A percentile compares a stretch with the other conserved stretches of the same genome.
phyloP scores from a whole-genome alignment of 2,329 filamentous ascomycete genomes.

The Clarireedia monteithiana region DNA sequence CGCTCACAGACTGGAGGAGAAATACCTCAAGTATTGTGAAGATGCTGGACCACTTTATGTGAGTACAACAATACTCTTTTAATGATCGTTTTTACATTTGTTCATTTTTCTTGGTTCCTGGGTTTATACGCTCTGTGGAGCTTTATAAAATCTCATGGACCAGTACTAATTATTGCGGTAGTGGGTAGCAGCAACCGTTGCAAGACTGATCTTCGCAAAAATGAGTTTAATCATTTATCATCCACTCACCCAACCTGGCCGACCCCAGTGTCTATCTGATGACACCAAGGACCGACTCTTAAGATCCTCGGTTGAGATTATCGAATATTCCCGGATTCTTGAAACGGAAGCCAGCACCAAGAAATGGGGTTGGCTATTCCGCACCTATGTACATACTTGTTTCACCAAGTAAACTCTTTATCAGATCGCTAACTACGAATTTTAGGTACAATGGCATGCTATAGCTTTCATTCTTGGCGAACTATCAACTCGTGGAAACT shows the following conservation, averaged over 20 bases:
- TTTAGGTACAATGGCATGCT: slow-evolving; percentile 35
- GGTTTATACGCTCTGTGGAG: not conserved
- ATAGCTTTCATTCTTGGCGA: slow-evolving; percentile 37
- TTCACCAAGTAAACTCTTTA: not conserved
- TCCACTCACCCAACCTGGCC: slow-evolving; percentile 26
- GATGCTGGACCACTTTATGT: slow-evolving; percentile 36
- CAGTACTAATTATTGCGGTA: not conserved
- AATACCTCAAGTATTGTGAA: slow-evolving; percentile 30
- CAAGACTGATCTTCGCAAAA: slow-evolving; percentile 33
- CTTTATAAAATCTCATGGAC: not conserved
- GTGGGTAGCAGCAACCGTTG: slow-evolving; percentile 41
- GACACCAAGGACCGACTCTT: slow-evolving; percentile 32
- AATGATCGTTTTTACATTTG: not conserved
- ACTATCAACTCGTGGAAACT: slow-evolving; percentile 30
- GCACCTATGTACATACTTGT: slow-evolving; percentile 27
- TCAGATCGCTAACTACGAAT: not conserved
- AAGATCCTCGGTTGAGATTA: slow-evolving; percentile 33
- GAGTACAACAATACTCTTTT: not conserved
- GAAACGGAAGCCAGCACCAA: slow-evolving; percentile 31
- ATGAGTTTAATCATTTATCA: slow-evolving; percentile 33
- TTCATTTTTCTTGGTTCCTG: not conserved
- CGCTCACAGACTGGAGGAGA: slow-evolving; percentile 25
- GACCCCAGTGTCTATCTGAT: slow-evolving; percentile 26
- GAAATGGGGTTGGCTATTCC: slow-evolving; percentile 35
- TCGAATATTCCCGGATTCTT: slow-evolving; percentile 34